Percentiles rank a stretch among this genome's conserved stretches.
Evolutionary conservation across 331 rosid genomes (phyloP).

Genomic region (Acacia concinna): DNA sequence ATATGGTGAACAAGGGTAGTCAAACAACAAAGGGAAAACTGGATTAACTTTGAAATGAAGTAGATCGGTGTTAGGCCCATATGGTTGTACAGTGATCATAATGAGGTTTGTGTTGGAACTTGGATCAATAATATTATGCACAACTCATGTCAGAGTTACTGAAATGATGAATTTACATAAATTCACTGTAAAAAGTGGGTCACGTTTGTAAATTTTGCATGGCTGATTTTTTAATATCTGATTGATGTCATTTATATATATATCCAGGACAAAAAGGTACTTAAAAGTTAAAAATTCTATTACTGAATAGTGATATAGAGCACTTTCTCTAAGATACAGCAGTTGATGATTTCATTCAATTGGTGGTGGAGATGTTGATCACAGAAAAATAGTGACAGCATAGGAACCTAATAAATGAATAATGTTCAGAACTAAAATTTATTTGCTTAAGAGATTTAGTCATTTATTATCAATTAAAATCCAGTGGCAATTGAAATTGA

Average conservation of each 20-base stretch:
- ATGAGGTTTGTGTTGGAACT: constrained; percentile 60
- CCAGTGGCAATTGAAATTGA: not conserved
- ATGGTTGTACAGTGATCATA: constrained; percentile 38
- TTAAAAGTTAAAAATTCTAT: constrained; percentile 14
- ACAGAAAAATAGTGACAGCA: too few species aligned
- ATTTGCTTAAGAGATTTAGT: not conserved
- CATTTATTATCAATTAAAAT: too few species aligned
- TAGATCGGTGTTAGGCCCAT: constrained; percentile 41
- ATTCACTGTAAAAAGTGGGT: constrained; percentile 29
- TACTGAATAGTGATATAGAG: not conserved
- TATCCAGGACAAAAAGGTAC: not conserved
- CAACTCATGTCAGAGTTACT: constrained; percentile 31
- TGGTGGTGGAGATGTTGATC: not conserved
- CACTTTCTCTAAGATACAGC: constrained; percentile 13
- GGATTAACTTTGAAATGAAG: constrained; percentile 38
- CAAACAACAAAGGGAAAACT: constrained; percentile 39
- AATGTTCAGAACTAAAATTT: not conserved
- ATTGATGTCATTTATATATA: constrained; percentile 1
- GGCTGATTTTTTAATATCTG: constrained; percentile 30
- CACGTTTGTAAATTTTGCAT: constrained; percentile 17
- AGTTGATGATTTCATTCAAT: not conserved
- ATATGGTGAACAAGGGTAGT: constrained; percentile 48
- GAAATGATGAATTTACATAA: constrained; percentile 28
- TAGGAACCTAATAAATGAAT: too few species aligned
- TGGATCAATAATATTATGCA: constrained; percentile 47